These are phyloP conservation scores for Ceratocystis huliohia DNA, from an alignment of 2,329 filamentous ascomycete species.

Conservation along the genomic window DNA sequence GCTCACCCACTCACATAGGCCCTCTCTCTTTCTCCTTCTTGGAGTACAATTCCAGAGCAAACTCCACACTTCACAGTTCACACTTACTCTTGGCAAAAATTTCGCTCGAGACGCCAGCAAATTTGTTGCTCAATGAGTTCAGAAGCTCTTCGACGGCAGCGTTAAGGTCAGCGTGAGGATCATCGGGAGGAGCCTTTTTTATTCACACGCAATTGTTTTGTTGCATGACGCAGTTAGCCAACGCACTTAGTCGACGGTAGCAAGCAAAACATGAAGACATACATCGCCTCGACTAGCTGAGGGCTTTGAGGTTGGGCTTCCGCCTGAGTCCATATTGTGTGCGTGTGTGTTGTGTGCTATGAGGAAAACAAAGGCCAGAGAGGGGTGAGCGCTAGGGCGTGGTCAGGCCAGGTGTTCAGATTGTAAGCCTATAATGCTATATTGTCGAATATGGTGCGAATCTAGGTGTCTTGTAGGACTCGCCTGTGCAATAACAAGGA, in stretches of 20 bases:
- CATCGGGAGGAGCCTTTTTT: constrained; percentile 1
- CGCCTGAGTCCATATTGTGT: constrained; percentile 13
- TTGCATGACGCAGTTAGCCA: neutral
- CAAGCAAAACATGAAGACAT: neutral
- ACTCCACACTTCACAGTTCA: neutral
- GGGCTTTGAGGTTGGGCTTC: constrained; percentile 15
- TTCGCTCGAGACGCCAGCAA: constrained; percentile 70
- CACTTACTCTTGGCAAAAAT: constrained; percentile 74
- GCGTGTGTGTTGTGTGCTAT: neutral
- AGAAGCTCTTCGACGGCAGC: constrained; percentile 77
- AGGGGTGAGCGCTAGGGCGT: neutral
- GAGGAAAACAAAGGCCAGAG: neutral
- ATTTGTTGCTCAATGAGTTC: constrained; percentile 73
- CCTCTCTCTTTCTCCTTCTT: neutral
- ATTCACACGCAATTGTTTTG: constrained; percentile 24
- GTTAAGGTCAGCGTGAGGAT: constrained; percentile 49
- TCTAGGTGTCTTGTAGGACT: neutral
- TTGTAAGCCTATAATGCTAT: neutral
- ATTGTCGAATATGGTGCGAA: neutral
- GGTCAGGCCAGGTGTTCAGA: neutral
- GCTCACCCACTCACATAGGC: constrained; percentile 49
- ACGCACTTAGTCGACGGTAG: neutral
- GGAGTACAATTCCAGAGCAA: too few relatives aligned
- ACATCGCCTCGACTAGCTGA: constrained; percentile 12
- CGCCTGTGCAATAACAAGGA: neutral